phyloP scores from a whole-genome alignment of 208 protist species.

The Tritrichomonas musculus region DNA sequence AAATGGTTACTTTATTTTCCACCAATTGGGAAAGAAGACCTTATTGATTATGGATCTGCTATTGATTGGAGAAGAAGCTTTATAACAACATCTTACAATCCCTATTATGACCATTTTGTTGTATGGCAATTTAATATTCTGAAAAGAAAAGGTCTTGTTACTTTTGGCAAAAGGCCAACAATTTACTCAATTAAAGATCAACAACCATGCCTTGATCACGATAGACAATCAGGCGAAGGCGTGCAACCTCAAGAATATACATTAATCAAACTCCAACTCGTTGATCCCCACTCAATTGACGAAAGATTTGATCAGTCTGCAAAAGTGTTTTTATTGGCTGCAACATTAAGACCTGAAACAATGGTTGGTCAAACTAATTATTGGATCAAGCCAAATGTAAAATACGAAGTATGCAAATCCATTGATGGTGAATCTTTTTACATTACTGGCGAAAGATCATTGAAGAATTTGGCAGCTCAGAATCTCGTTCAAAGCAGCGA shows the following conservation, averaged over 20 bases:
- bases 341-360: slow-evolving; percentile 97
- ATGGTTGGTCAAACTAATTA: slow-evolving; percentile 99
- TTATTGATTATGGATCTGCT: slow-evolving; percentile 77
- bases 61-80: slow-evolving; percentile 97
- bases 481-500: neutral
- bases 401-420: slow-evolving; percentile 68
- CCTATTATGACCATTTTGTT: slow-evolving; percentile 98
- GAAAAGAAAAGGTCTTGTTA: slow-evolving; percentile 60
- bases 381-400: slow-evolving; percentile 87
- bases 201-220: slow-evolving; percentile 99
- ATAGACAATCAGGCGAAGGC: slow-evolving; percentile 89
- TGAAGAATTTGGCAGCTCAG: neutral
- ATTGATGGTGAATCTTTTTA: neutral
- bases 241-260: slow-evolving; percentile 82
- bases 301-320: slow-evolving; percentile 39
- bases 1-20: slow-evolving; percentile 99
- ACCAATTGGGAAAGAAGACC: slow-evolving; percentile 79
- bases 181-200: slow-evolving; percentile 93
- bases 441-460: neutral
- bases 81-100: slow-evolving; percentile 97
- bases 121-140: slow-evolving; percentile 78
- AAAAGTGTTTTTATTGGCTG: slow-evolving; percentile 81
- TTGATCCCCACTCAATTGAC: slow-evolving; percentile 62
- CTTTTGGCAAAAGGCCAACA: slow-evolving; percentile 2
- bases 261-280: slow-evolving; percentile 80